A percentile compares a stretch with the other conserved stretches of the same genome.
These are phyloP conservation scores for Neurospora sp. DNA, from an alignment of 495 filamentous ascomycete genomes.

Conservation along the genomic window DNA sequence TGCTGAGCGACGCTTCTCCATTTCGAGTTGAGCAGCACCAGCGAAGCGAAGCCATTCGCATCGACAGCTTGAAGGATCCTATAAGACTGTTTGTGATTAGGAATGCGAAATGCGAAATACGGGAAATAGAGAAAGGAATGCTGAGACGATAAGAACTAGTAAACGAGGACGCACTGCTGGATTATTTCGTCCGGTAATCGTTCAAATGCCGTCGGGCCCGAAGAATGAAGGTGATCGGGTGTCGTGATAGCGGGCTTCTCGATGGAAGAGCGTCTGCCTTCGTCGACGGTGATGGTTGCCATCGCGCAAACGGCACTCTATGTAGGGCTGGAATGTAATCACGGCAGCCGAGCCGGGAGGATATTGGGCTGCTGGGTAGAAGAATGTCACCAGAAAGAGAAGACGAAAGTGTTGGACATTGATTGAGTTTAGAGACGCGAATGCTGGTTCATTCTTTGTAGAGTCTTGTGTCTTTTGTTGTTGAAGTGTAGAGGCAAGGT, in stretches of 20 bases:
- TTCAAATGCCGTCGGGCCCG: conserved; percentile 26
- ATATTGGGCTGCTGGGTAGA: not conserved
- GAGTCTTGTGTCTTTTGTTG: not conserved
- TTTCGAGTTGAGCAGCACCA: conserved; percentile 68
- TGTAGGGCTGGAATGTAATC: conserved; percentile 2
- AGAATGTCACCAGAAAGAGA: not conserved
- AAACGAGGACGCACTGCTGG: conserved; percentile 31
- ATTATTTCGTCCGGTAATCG: conserved; percentile 41
- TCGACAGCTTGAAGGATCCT: conserved; percentile 71
- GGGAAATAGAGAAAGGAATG: not conserved
- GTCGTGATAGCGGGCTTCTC: conserved; percentile 21
- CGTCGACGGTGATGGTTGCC: conserved; percentile 12
- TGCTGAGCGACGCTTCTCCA: conserved; percentile 69
- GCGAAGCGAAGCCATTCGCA: conserved; percentile 71
- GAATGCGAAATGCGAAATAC: not conserved
- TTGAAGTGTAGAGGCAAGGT: not conserved
- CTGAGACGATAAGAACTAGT: not conserved
- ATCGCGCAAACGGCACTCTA: conserved; percentile 9
- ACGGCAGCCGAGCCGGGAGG: conserved; percentile 4
- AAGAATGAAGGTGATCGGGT: conserved; percentile 3
- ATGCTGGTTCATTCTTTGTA: not conserved
- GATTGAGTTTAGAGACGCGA: not conserved
- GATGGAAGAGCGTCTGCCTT: conserved; percentile 20
- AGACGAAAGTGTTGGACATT: not conserved
- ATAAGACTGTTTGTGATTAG: conserved; percentile 8